Conservation (phyloP, 306 rosid genomes). For the Datisca glomerata region DNA sequence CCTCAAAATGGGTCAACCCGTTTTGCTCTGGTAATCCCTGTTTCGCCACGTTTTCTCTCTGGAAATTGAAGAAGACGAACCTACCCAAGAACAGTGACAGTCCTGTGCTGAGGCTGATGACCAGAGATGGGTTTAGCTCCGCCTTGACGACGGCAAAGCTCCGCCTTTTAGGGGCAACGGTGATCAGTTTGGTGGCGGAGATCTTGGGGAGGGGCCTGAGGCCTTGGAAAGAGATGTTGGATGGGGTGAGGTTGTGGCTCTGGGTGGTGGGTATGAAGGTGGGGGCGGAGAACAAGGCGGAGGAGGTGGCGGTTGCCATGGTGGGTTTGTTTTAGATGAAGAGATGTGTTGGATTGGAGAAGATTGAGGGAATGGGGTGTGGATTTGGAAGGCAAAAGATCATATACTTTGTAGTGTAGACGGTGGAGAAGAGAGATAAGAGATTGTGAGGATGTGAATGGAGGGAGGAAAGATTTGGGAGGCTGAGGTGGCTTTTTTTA, state of each 20-base stretch:
- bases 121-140: slow-evolving; percentile 59
- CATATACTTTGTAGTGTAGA: slow-evolving; percentile 1
- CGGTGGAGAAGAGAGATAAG: not conserved
- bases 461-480: slow-evolving; percentile 24
- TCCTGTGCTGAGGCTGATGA: slow-evolving; percentile 96
- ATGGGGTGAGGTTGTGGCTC: slow-evolving; percentile 23
- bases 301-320: slow-evolving; percentile 49
- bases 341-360: not conserved
- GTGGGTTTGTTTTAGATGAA: too few relatives aligned
- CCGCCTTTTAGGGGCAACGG: slow-evolving; percentile 12
- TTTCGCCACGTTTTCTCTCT: slow-evolving; percentile 91
- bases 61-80: slow-evolving; percentile 97
- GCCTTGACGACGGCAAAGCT: slow-evolving; percentile 33
- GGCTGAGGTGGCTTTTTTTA: slow-evolving; percentile 33
- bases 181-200: slow-evolving; percentile 6
- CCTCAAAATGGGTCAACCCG: slow-evolving; percentile 80
- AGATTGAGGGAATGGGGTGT: not conserved
- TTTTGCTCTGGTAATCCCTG: slow-evolving; percentile 94
- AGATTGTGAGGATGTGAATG: slow-evolving; percentile 27
- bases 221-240: slow-evolving; percentile 59
- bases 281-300: slow-evolving; percentile 32
- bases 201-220: slow-evolving; percentile 34
- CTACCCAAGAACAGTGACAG: slow-evolving; percentile 79
- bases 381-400: slow-evolving; percentile 8
- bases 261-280: slow-evolving; percentile 28